Evolutionary conservation across 106 monocot genomes (phyloP), one percentile per base, ranked within the genome.

Genomic region (Xerophyta viscosa): DNA sequence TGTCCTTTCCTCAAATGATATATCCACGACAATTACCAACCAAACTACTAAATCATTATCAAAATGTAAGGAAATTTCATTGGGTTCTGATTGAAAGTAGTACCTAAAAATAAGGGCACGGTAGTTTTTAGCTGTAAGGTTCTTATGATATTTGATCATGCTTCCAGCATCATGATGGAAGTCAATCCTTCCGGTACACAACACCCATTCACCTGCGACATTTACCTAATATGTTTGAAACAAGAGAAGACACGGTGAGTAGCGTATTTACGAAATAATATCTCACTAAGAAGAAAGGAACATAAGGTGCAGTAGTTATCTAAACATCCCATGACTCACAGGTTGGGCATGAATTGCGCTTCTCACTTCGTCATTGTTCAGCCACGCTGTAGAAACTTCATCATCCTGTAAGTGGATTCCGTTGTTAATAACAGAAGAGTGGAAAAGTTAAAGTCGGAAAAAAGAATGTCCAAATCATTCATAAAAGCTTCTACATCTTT

Each of bases 131-230:
- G 37, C 9, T 27, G 78, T 88, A 15, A 88, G 80, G 48, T 88
- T 75, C 58, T 56, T 84, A 67, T 94, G 93, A 68, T 88, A 94
- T 37, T 63, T 63, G 20, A 94, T 94, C 88, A 88, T 88, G 60
- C 88, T 84, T 54, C 94, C 88, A 71, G 84, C 74, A 73, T 94
- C 88, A 54, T 88, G 88, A 58, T 43, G 0, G 54, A 78, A 88
- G 2, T 62, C 15, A 29, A 94, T 66, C 6, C 49, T 76, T 15
- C 50, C 55, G 11, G 84, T 84, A 46, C 84, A 84, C 30, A 94
- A 48, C 24, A 61, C 49, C 94, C 84, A 88, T 10, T 33, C 15
- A 10, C 80, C 74, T 24, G 52, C 20, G 13, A 21, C 43, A 54
- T 26, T 19, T 46, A 18, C 17, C 46, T 46, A 7, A 19, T 19